Evolutionary conservation across 441 rosid genomes (phyloP), one percentile per base, ranked within the genome.

Genomic region (Corymbia citriodora): DNA sequence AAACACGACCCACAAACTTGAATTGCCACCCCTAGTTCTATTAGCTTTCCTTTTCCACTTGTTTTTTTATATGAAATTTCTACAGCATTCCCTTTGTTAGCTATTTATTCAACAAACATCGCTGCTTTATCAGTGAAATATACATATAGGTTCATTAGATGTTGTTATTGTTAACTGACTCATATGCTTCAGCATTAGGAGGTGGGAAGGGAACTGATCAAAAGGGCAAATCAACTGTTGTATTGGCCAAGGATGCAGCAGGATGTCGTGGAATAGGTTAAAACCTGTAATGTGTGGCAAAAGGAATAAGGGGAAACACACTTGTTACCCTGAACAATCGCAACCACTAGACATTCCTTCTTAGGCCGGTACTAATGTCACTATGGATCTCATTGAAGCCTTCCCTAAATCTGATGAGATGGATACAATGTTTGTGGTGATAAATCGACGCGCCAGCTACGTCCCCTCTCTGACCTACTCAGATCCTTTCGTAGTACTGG

Each of bases 391-490:
- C 23, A 68, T 68, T 31, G 45, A 31, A 17, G 79, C 79, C 79
- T 68, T 68, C 40, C 79, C 40, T 68, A 68, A 65, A 31, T 31
- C 11, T 31, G 21, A 68, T 0, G 79, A 11, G 79, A 55, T 31
- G 79, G 79, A 68, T 68, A 68, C 45, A 15, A 11, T 18, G 23
- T 31, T 15, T 17, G 79, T 31, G 45, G 23, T 3, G 45, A 40
- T 31, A 21, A 40, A 68, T 0, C 7, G 23, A 36, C 7, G 0
- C 12, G 12, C 79, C 7, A 0, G 17, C 79, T 16, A 68, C 5
- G 1, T 45, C 11, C 45, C 40, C 45, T 68, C 31, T 9, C 31
- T 68, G 79, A 8, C 23, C 79, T 31, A 16, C 40, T 31, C 23
- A 31, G 11, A 17, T 68, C 40, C 79, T 31, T 68, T 68, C 45